Percentiles rank a stretch among this genome's conserved stretches.
phyloP scores from a whole-genome alignment of 1,284 basidiomycete genomes.

The Trametes sp. region DNA sequence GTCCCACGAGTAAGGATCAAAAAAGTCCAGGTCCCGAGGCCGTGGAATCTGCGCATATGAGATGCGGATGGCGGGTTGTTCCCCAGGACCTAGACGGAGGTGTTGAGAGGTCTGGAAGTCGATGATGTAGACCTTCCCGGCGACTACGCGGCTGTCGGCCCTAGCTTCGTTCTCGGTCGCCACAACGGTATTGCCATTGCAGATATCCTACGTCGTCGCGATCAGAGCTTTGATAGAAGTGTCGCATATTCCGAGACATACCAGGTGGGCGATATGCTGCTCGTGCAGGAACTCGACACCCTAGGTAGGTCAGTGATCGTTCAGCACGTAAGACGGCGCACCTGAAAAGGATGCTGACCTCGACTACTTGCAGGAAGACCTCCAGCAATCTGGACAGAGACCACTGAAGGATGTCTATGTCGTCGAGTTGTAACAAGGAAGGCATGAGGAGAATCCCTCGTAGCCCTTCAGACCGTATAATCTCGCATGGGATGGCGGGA shows the following conservation, averaged over 20 bases:
- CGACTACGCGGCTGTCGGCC: neutral
- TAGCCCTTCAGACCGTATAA: neutral
- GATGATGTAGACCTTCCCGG: slow-evolving; percentile 2
- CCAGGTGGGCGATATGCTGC: neutral
- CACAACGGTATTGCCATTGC: neutral
- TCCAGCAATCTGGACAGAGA: neutral
- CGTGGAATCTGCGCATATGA: neutral
- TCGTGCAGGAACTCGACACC: slow-evolving; percentile 1
- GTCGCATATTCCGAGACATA: too few species aligned
- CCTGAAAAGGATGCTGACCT: neutral
- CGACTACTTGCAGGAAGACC: neutral
- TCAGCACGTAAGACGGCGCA: neutral
- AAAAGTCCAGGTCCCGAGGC: neutral
- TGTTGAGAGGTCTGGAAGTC: slow-evolving; percentile 2
- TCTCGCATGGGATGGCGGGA: neutral
- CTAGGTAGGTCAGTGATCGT: neutral
- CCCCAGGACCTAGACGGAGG: neutral
- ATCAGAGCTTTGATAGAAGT: neutral
- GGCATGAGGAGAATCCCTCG: neutral
- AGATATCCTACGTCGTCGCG: neutral
- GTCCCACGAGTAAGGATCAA: slow-evolving; percentile 13
- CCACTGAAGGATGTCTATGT: neutral
- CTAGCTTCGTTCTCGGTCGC: neutral
- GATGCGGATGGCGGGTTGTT: neutral
- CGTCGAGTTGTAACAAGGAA: neutral